These are phyloP conservation scores for Ophiostoma quercus DNA, from an alignment of 2,329 filamentous ascomycete genomes.

Conservation along the genomic window DNA sequence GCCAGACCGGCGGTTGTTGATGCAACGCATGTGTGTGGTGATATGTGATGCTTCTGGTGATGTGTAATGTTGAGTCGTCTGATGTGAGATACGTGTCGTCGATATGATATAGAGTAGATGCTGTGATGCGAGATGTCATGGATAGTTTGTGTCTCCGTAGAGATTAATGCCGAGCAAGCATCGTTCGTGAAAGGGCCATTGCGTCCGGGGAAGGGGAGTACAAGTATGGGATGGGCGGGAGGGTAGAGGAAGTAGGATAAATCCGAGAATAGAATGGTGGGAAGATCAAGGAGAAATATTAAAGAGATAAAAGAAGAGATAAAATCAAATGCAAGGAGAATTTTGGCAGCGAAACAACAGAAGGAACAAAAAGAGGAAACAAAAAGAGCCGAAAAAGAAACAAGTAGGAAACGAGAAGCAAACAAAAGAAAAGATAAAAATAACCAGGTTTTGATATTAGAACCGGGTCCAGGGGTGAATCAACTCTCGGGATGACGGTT, in stretches of 20 bases:
- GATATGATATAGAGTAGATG: neutral
- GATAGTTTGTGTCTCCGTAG: slow-evolving; percentile 11
- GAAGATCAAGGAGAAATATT: neutral
- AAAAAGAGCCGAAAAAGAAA: neutral
- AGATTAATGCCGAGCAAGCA: slow-evolving; percentile 13
- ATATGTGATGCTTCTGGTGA: neutral
- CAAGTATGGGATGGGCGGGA: neutral
- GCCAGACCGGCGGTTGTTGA: slow-evolving; percentile 9
- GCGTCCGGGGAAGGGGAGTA: slow-evolving; percentile 10
- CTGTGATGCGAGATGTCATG: neutral
- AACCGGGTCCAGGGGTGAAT: slow-evolving; percentile 12
- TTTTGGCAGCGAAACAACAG: neutral
- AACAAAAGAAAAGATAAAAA: neutral
- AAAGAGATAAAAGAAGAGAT: neutral
- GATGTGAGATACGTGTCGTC: neutral
- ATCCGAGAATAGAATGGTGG: neutral
- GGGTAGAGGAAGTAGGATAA: neutral
- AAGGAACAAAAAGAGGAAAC: too few species aligned
- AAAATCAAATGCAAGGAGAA: neutral
- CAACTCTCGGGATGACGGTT: neutral
- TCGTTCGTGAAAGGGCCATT: slow-evolving; percentile 8
- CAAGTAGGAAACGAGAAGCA: neutral
- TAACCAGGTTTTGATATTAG: neutral
- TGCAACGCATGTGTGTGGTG: slow-evolving; percentile 9
- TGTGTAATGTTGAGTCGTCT: neutral